Percentiles rank a stretch among this genome's conserved stretches.
Conservation (phyloP, 1,139 yeast genomes). For the Yamadazyma dendronema region DNA sequence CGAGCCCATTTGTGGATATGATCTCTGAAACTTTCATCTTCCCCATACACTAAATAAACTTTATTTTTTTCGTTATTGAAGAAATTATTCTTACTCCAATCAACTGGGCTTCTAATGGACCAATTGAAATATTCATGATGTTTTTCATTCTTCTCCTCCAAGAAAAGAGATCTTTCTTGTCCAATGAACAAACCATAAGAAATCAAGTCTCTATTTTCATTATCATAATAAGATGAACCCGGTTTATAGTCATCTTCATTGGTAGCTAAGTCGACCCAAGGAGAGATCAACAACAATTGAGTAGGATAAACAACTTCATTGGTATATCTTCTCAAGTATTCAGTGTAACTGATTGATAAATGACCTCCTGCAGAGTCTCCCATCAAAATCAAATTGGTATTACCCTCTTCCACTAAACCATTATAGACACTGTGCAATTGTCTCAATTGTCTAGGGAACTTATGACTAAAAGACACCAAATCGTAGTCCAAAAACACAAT, state of each 20-base stretch:
- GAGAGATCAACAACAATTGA: conserved; percentile 34
- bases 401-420: conserved; percentile 28
- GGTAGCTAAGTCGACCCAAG: conserved; percentile 32
- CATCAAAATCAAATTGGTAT: conserved; percentile 29
- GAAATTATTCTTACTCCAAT: conserved; percentile 38
- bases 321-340: conserved; percentile 21
- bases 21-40: conserved; percentile 45
- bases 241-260: conserved; percentile 14
- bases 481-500: conserved; percentile 39
- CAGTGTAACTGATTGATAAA: conserved; percentile 28
- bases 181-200: conserved; percentile 12
- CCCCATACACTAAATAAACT: conserved; percentile 37
- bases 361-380: conserved; percentile 49
- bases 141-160: conserved; percentile 6
- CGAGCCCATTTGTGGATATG: conserved; percentile 38
- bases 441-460: conserved; percentile 35
- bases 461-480: conserved; percentile 30
- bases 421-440: conserved; percentile 33
- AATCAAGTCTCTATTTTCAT: conserved; percentile 32
- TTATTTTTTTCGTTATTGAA: conserved; percentile 25
- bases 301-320: conserved; percentile 26
- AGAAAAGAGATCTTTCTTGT: conserved; percentile 6
- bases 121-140: conserved; percentile 15
- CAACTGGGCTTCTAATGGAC: conserved; percentile 18
- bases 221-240: conserved; percentile 37